A percentile compares a stretch with the other conserved stretches of the same genome.
Conservation (phyloP, 805 yeast species). For the Grigorovia transvaalensis region DNA sequence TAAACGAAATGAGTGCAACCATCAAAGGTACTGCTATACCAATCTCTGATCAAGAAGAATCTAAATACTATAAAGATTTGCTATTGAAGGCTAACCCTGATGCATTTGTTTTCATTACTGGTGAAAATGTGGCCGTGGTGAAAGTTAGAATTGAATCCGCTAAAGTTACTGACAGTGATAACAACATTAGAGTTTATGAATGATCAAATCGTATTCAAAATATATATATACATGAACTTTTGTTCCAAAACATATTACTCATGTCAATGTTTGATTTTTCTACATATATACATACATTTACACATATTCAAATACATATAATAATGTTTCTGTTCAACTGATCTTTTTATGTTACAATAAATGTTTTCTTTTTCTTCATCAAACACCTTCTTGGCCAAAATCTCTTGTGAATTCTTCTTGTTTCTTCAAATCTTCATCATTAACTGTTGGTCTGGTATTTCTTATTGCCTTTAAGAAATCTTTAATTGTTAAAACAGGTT, state of each 20-base stretch:
- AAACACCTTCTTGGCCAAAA: slow-evolving; percentile 91
- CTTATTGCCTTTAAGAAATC: slow-evolving; percentile 91
- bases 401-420: slow-evolving; percentile 86
- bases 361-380: neutral
- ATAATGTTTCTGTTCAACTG: slow-evolving; percentile 3
- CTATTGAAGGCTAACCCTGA: slow-evolving; percentile 56
- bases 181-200: slow-evolving; percentile 35
- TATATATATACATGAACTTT: neutral
- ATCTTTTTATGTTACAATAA: neutral
- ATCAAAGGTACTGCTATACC: slow-evolving; percentile 61
- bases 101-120: slow-evolving; percentile 57
- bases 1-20: slow-evolving; percentile 75
- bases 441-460: slow-evolving; percentile 90
- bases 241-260: no score
- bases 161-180: slow-evolving; percentile 69
- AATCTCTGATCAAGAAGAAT: slow-evolving; percentile 36
- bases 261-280: no score
- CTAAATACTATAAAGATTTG: slow-evolving; percentile 48
- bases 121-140: slow-evolving; percentile 55
- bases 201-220: slow-evolving; percentile 5
- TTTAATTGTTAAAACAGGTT: slow-evolving; percentile 80
- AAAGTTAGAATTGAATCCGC: slow-evolving; percentile 56
- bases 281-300: neutral
- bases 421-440: slow-evolving; percentile 66
- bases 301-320: slow-evolving; percentile 1